A percentile compares a stretch with the other conserved stretches of the same genome.
Evolutionary conservation across 139 green algal genomes (phyloP).

Genomic region (Helicosporidium sp.): DNA sequence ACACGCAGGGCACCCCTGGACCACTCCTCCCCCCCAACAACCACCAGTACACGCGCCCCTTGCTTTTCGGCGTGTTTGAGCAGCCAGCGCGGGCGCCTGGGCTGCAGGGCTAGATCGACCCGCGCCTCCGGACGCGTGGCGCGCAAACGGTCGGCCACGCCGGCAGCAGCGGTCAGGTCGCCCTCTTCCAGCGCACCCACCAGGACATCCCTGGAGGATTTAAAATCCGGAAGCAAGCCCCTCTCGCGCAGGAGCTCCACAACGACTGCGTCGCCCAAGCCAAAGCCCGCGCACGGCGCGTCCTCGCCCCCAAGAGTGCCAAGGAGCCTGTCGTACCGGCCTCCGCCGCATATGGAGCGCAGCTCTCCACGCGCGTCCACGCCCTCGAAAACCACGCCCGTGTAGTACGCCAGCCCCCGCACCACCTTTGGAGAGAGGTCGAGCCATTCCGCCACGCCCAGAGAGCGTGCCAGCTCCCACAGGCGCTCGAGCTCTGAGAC

Average conservation of each 20-base stretch:
- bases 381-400: slow-evolving; percentile 77
- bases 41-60: slow-evolving; percentile 41
- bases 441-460: slow-evolving; percentile 77
- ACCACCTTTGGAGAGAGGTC: slow-evolving; percentile 82
- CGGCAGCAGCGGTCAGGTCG: slow-evolving; percentile 32
- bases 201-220: slow-evolving; percentile 56
- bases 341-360: slow-evolving; percentile 86
- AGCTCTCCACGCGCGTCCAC: slow-evolving; percentile 76
- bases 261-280: slow-evolving; percentile 92
- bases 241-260: slow-evolving; percentile 87
- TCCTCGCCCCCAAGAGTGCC: slow-evolving; percentile 66
- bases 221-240: slow-evolving; percentile 38
- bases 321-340: slow-evolving; percentile 83
- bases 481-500: slow-evolving; percentile 61
- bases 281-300: slow-evolving; percentile 65
- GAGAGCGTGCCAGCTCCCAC: slow-evolving; percentile 64
- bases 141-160: slow-evolving; percentile 47
- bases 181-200: slow-evolving; percentile 53
- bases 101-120: slow-evolving; percentile 85
- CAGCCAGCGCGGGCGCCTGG: slow-evolving; percentile 76
- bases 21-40: slow-evolving; percentile 69
- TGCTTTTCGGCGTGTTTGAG: slow-evolving; percentile 48
- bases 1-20: slow-evolving; percentile 49
- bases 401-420: slow-evolving; percentile 95
- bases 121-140: slow-evolving; percentile 29